These are phyloP conservation scores for Cucurbitaria berberidis DNA, from an alignment of 2,329 filamentous ascomycete genomes.

Conservation along the genomic window DNA sequence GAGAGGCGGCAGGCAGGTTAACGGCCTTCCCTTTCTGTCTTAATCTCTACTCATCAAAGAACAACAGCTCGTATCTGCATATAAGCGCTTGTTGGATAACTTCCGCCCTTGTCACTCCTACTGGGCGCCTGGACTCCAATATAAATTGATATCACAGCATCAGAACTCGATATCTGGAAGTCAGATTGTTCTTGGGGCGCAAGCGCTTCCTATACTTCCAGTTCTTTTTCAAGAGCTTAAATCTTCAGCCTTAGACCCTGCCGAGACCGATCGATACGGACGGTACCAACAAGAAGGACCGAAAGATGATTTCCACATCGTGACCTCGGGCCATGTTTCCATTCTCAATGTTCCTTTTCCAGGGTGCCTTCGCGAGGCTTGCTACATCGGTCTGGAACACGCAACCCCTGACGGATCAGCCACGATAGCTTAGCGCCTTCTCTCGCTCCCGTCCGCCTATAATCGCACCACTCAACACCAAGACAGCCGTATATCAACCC, in stretches of 20 bases:
- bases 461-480: constrained; percentile 21
- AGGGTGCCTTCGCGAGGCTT: background rate
- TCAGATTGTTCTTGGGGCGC: too few species aligned
- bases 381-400: constrained; percentile 5
- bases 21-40: background rate
- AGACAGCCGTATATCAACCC: background rate
- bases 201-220: too few species aligned
- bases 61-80: background rate
- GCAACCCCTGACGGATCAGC: constrained; percentile 6
- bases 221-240: too few species aligned
- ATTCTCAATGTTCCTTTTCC: background rate
- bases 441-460: background rate
- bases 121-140: background rate
- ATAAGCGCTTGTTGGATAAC: background rate
- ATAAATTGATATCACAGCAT: too few species aligned
- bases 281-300: background rate
- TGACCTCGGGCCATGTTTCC: background rate
- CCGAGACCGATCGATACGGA: too few species aligned
- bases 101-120: background rate
- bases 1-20: background rate
- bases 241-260: background rate
- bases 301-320: constrained; percentile 12
- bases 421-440: constrained; percentile 5
- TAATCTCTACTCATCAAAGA: background rate
- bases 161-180: too few species aligned